Base-by-base conservation (phyloP, 139 green algal species). In the Monoraphidium neglectum region DNA sequence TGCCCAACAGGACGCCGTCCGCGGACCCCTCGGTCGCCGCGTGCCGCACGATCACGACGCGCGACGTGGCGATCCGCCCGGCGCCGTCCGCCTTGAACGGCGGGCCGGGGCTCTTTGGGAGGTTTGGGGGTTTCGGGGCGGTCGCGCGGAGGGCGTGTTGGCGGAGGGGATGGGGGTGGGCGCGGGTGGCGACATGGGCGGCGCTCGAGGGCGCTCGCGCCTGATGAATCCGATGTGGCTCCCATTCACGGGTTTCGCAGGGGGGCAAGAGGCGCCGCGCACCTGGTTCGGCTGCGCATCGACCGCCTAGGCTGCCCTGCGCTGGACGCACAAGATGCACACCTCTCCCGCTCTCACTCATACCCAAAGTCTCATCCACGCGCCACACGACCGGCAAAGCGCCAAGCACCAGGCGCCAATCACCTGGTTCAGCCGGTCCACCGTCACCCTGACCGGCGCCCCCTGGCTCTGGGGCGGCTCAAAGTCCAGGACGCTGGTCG, bases 401-500 rank as follows among this genome's bases (percentile, higher is more conserved):
- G 51, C n/a, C n/a, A n/a, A 4, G 1, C 36, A 13, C 37, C 60
- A 12, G 67, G 37, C 18, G 38, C 46, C 28, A 35, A 35, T n/a
- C 26, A 80, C 56, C 79, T 91, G 84, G 61, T 92, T 92, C 46
- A 92, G 64, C 36, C 83, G 73, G 66, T 92, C 83, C 4, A 92
- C 68, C 1, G 77, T 82, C 33, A 91, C 87, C 1, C 79, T 33
- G 23, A 80, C 77, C 54, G 65, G 72, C 30, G 70, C 77, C 43
- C 62, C 51, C 0, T 49, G 13, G 53, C 70, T 38, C 16, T 53
- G n/a, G 1, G 65, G 30, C 2, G 90, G 86, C 65, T 83, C 49
- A 62, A 98, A 93, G 81, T 97, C 88, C 8, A 98, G 71, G 35
- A 97, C 88, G 23, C 82, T 96, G 37, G 91, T 89, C 5, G 89